Base-by-base conservation (phyloP, 257 asterid species). In the Orobanche coerulescens region DNA sequence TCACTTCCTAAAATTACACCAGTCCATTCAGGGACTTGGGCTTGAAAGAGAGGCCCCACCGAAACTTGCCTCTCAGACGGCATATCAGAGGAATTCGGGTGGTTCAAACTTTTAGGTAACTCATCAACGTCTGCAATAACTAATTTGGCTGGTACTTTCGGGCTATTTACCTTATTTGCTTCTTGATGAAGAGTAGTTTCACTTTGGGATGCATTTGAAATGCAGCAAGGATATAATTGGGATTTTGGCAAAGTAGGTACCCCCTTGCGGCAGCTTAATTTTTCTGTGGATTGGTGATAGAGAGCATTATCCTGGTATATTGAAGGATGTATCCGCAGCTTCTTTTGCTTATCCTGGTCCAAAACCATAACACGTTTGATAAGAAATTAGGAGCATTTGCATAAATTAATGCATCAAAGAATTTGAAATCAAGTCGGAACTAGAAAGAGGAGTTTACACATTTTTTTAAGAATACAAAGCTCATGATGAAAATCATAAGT, bases 21-120 rank as follows among this genome's bases (percentile, higher is more conserved):
- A 0, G 84, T 80, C 95, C 95, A 87, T 56, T 74, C 72, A 0
- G 95, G 94, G 55, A 90, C 80, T 61, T 73, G 72, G 16, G 92
- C 91, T 73, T 90, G 97, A 58, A 57, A 68, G 24, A 5, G 70
- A 39, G 80, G 79, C 8, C 89, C 91, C 28, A 84, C 66, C 4
- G 67, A 66, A 67, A 77, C 78, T 65, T 69, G 51, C 28, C 28
- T 20, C 54, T 47, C 54, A 19, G 26, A 2, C 14, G 54, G n/a
- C 54, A 8, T 20, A 6, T 47, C 54, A 5, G 13, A 18, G 52
- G 70, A 59, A 10, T 37, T 49, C 0, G 51, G 37, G 33, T 65
- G 64, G 5, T 57, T 42, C 40, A 40, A 62, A 54, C 58, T 62
- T 36, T 66, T 13, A 11, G 67, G 46, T 14, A 64, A 58, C 58